These are phyloP conservation scores for Gynochthodes officinalis DNA, from an alignment of 257 asterid species.

Conservation along the genomic window DNA sequence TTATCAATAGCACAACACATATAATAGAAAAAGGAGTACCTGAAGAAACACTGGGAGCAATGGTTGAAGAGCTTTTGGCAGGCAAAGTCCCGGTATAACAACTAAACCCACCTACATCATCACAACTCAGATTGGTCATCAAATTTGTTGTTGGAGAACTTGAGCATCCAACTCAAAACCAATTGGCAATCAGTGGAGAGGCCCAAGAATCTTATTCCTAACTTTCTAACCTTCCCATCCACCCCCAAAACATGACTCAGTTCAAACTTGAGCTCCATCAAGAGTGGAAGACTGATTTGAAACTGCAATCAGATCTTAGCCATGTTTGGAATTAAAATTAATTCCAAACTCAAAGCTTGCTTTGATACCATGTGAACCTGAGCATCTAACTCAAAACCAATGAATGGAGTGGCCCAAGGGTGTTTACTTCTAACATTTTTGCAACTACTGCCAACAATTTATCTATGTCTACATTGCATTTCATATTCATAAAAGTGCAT, in stretches of 20 bases:
- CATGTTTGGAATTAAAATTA: neutral
- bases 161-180: neutral
- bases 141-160: neutral
- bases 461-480: neutral
- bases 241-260: neutral
- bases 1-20: neutral
- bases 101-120: conserved; percentile 79
- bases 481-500: neutral
- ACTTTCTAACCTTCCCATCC: neutral
- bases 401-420: neutral
- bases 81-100: conserved; percentile 92
- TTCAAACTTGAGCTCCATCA: neutral
- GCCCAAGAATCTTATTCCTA: neutral
- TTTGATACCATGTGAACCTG: too few species aligned
- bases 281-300: too few species aligned
- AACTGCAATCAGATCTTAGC: neutral
- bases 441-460: neutral
- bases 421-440: neutral
- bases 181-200: neutral
- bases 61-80: conserved; percentile 97
- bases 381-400: too few species aligned
- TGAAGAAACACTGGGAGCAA: conserved; percentile 85
- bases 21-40: conserved; percentile 37
- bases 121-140: neutral
- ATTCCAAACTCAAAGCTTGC: too few species aligned